Evolutionary conservation across 108 stramenopile species (phyloP), one percentile per base, ranked within the genome.

Genomic region (Nannochloropsis oceanica): DNA sequence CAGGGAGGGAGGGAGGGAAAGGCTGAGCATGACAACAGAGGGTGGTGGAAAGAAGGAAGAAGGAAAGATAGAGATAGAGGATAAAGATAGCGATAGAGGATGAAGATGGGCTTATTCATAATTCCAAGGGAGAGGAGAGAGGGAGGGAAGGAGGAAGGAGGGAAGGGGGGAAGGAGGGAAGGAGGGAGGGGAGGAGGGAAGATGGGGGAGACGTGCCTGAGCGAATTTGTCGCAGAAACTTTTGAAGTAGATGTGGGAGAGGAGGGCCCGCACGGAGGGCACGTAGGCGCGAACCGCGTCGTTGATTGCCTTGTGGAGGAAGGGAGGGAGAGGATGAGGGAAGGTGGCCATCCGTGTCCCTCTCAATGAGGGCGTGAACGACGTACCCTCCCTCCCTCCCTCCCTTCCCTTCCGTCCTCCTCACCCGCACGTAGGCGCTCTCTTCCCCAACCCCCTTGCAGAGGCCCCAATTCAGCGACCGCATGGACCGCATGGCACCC

Each of bases 191-290:
- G n/a, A n/a, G n/a, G n/a, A n/a, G n/a, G n/a, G n/a, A n/a, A n/a
- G n/a, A n/a, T n/a, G n/a, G n/a, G 18, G 18, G 14, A 50, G 18
- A 0, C 0, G 13, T 50, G 18, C 46, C 46, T 50, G 88, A 10
- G 94, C 95, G 88, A 99, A 97, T 90, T 96, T 96, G 92, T 97
- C 97, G 86, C 96, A 97, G 86, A 97, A 95, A 84, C 91, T 95
- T 26, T 96, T 92, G 92, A 94, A 96, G 91, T 96, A 94, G 13
- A 94, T 92, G 11, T 85, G 85, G 26, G 93, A 93, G 50, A 96
- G 90, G 46, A 93, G 43, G 12, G 89, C 86, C 80, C 94, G 91
- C 25, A 94, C 91, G 25, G 90, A 86, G 0, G 92, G 91, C 22
- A 96, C 91, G 83, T 94, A 95, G 7, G 93, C 92, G 46, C 92